Evolutionary conservation across 2,329 filamentous ascomycete genomes (phyloP).

Genomic region (Graphilbum ipis-grandicollis): DNA sequence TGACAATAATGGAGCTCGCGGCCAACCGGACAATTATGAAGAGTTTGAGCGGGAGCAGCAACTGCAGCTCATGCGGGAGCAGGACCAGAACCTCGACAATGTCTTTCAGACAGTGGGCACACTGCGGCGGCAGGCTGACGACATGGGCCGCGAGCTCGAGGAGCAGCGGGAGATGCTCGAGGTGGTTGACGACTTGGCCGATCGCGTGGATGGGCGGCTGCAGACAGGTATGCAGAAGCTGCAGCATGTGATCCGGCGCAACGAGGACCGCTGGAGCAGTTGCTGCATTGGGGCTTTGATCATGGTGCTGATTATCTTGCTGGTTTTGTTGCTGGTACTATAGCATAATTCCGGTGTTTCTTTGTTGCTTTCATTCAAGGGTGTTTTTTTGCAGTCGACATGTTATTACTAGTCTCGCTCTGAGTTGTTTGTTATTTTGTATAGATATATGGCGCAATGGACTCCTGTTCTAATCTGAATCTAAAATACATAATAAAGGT

Average conservation of each 20-base stretch:
- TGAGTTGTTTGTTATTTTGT: too few relatives aligned
- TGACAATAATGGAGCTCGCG: too few relatives aligned
- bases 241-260: conserved; percentile 66
- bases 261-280: conserved; percentile 76
- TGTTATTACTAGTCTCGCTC: too few relatives aligned
- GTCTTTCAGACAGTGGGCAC: conserved; percentile 90
- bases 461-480: too few relatives aligned
- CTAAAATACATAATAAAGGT: too few relatives aligned
- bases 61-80: conserved; percentile 79
- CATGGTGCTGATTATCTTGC: conserved; percentile 67
- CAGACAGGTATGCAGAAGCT: conserved; percentile 78
- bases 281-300: conserved; percentile 87
- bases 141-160: conserved; percentile 91
- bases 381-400: too few relatives aligned
- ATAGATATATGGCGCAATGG: too few relatives aligned
- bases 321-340: conserved; percentile 58
- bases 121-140: conserved; percentile 73
- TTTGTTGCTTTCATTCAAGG: too few relatives aligned
- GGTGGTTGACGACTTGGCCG: conserved; percentile 66
- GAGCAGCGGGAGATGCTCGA: conserved; percentile 85
- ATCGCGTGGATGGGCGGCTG: conserved; percentile 73
- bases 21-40: conserved; percentile 41
- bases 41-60: conserved; percentile 87
- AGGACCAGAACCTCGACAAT: conserved; percentile 82
- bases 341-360: too few relatives aligned